phyloP scores from a whole-genome alignment of 202 grass and related monocot genomes.

The Saccharum hybrid region DNA sequence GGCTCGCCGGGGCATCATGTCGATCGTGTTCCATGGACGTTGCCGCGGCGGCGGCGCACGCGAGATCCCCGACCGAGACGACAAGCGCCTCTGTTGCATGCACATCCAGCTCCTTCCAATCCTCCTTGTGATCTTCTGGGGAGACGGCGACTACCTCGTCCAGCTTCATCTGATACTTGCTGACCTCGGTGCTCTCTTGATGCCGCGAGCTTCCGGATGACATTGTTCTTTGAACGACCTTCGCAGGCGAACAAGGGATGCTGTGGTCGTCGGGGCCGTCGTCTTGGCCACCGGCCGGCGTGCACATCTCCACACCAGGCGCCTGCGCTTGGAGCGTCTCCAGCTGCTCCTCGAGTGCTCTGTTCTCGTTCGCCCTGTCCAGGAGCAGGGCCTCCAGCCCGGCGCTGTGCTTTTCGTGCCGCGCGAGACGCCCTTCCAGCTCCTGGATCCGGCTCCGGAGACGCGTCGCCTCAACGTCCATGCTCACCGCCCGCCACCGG shows the following conservation, averaged over 20 bases:
- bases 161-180: constrained; percentile 21
- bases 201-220: background rate
- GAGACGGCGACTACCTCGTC: constrained; percentile 24
- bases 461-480: constrained; percentile 56
- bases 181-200: background rate
- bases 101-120: background rate
- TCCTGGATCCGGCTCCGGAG: constrained; percentile 67
- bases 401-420: constrained; percentile 49
- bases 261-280: background rate
- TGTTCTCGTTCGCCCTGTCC: constrained; percentile 52
- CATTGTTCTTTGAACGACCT: background rate
- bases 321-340: constrained; percentile 8
- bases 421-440: constrained; percentile 55
- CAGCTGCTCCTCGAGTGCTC: constrained; percentile 54
- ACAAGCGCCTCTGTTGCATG: background rate
- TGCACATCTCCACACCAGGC: background rate
- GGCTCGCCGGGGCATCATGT: background rate
- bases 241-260: constrained; percentile 26
- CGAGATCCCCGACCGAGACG: background rate
- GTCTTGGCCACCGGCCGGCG: background rate
- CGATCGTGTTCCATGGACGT: background rate
- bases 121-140: background rate
- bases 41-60: background rate
- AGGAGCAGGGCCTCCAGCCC: constrained; percentile 51
- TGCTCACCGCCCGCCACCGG: constrained; percentile 65